These are phyloP conservation scores for Geranomyces variabilis DNA, from an alignment of 192 early-diverging fungal genomes.

Conservation along the genomic window DNA sequence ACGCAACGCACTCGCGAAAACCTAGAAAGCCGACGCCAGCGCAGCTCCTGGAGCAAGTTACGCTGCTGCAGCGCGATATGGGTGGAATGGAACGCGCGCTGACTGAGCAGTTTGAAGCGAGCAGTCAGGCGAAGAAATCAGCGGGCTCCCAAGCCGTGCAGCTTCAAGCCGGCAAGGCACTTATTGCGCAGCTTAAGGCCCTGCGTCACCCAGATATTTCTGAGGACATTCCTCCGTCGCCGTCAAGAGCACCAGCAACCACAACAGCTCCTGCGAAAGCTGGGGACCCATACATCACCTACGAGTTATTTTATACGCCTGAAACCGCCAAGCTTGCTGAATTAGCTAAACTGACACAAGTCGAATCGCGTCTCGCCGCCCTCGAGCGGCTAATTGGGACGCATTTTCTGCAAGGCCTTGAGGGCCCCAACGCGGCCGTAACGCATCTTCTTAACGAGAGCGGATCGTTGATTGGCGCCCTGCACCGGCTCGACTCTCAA, in stretches of 20 bases:
- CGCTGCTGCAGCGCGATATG: constrained; percentile 30
- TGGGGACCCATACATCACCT: constrained; percentile 51
- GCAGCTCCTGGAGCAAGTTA: constrained; percentile 34
- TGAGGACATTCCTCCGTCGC: not conserved
- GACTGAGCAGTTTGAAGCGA: not conserved
- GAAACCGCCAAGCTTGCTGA: constrained; percentile 57
- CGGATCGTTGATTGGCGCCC: constrained; percentile 53
- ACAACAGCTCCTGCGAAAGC: not conserved
- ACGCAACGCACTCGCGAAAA: not conserved
- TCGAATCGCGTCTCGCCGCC: constrained; percentile 69
- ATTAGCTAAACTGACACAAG: constrained; percentile 59
- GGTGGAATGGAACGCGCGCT: constrained; percentile 7
- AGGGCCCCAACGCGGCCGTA: constrained; percentile 34
- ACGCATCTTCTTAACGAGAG: constrained; percentile 35
- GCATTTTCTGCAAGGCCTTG: constrained; percentile 61
- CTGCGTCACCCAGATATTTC: constrained; percentile 15
- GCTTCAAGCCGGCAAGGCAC: constrained; percentile 23
- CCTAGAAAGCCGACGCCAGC: constrained; percentile 9
- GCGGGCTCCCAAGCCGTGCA: constrained; percentile 22
- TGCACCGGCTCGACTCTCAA: constrained; percentile 73
- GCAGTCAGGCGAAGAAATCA: not conserved
- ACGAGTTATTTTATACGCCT: constrained; percentile 75
- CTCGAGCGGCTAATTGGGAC: constrained; percentile 73
- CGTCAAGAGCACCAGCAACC: not conserved
- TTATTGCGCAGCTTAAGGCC: constrained; percentile 33